These are phyloP conservation scores for Abrus pulchellus DNA, from an alignment of 306 rosid genomes.

Conservation along the genomic window DNA sequence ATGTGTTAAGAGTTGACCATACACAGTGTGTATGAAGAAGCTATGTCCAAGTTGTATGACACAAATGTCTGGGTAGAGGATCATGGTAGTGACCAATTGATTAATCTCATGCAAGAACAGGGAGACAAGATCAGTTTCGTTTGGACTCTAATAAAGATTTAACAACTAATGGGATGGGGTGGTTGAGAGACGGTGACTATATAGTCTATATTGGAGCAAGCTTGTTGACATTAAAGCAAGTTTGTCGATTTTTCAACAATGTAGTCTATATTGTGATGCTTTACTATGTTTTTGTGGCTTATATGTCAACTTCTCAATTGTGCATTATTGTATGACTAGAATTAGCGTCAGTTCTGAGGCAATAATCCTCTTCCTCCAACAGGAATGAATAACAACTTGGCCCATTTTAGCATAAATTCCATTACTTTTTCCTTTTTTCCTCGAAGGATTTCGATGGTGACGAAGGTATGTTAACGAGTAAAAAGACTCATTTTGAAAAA, in stretches of 20 bases:
- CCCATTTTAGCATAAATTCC: neutral
- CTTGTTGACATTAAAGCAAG: conserved; percentile 10
- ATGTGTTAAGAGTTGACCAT: neutral
- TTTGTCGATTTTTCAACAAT: conserved; percentile 21
- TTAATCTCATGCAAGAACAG: neutral
- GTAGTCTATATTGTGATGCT: neutral
- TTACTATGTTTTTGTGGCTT: neutral
- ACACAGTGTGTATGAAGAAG: conserved; percentile 3
- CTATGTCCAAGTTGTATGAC: conserved; percentile 3
- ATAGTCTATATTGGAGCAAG: neutral
- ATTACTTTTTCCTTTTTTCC: too few relatives aligned
- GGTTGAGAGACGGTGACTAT: conserved; percentile 32
- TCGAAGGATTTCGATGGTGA: too few relatives aligned
- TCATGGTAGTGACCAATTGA: conserved; percentile 27
- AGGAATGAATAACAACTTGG: neutral
- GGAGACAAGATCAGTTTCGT: conserved; percentile 31
- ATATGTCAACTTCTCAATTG: neutral
- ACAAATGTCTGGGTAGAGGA: conserved; percentile 30
- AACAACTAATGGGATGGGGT: conserved; percentile 1
- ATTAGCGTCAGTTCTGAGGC: neutral
- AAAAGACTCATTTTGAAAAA: too few relatives aligned
- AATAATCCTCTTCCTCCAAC: neutral
- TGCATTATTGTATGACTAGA: conserved; percentile 50
- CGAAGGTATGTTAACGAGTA: too few relatives aligned
- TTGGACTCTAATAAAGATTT: conserved; percentile 18